These are phyloP conservation scores for Debaryomycetaceae sp. DNA, from an alignment of 1,139 yeast species.

Conservation along the genomic window DNA sequence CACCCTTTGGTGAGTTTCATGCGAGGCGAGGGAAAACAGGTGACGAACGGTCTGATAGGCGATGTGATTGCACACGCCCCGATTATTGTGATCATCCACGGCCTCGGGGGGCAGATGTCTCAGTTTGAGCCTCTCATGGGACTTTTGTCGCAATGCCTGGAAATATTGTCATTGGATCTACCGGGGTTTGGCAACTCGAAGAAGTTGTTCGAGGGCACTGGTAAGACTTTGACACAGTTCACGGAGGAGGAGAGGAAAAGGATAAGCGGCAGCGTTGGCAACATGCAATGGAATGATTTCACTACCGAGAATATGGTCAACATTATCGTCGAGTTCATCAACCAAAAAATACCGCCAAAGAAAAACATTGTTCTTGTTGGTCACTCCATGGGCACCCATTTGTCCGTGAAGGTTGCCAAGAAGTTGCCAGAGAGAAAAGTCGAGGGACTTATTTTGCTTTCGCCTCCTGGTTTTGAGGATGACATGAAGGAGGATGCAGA, in stretches of 20 bases:
- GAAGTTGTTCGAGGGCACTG: constrained; percentile 12
- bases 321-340: constrained; percentile 39
- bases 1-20: constrained; percentile 52
- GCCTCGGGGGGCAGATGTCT: constrained; percentile 74
- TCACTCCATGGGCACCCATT: constrained; percentile 73
- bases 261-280: constrained; percentile 27
- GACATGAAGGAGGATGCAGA: constrained; percentile 14
- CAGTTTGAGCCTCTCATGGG: constrained; percentile 69
- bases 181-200: constrained; percentile 74
- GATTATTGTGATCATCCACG: constrained; percentile 61
- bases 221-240: constrained; percentile 21
- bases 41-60: constrained; percentile 14
- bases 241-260: constrained; percentile 20
- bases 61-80: constrained; percentile 49
- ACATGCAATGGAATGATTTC: constrained; percentile 44
- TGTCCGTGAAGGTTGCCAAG: constrained; percentile 48
- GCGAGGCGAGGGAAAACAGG: constrained; percentile 32
- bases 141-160: constrained; percentile 62
- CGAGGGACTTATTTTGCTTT: constrained; percentile 45
- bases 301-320: constrained; percentile 47
- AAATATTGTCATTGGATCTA: constrained; percentile 60
- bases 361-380: constrained; percentile 59
- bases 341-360: constrained; percentile 35
- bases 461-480: constrained; percentile 53
- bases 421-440: constrained; percentile 36